phyloP scores from a whole-genome alignment of 768 basidiomycete genomes.

The Cyclocybe cylindracea region DNA sequence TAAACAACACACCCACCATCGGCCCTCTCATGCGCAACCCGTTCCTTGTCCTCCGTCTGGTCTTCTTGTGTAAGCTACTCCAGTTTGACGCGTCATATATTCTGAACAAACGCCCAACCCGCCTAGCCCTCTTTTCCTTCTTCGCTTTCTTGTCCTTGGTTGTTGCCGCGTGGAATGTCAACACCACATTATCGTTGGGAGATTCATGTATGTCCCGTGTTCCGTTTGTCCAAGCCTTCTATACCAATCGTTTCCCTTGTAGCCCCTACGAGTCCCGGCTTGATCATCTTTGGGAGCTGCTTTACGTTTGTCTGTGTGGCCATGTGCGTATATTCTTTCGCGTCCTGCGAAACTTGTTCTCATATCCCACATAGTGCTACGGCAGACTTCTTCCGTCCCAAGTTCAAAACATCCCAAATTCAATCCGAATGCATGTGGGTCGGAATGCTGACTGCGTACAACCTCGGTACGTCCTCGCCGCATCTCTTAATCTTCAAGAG shows the following conservation, averaged over 20 bases:
- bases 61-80: too few relatives aligned
- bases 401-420: slow-evolving; percentile 41
- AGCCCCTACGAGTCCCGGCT: slow-evolving; percentile 50
- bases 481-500: background rate
- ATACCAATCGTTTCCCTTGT: slow-evolving; percentile 2
- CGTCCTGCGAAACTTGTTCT: background rate
- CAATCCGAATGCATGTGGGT: slow-evolving; percentile 61
- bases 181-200: slow-evolving; percentile 33
- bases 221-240: background rate
- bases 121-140: slow-evolving; percentile 48
- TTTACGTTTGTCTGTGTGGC: slow-evolving; percentile 29
- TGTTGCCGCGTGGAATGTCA: slow-evolving; percentile 62
- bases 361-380: slow-evolving; percentile 28
- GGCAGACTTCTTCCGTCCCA: slow-evolving; percentile 35
- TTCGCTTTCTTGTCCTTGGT: slow-evolving; percentile 52
- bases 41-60: background rate
- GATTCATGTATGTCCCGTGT: slow-evolving; percentile 34
- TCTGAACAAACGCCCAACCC: slow-evolving; percentile 4
- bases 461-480: slow-evolving; percentile 48
- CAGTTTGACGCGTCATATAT: background rate
- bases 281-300: slow-evolving; percentile 50
- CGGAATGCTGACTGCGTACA: slow-evolving; percentile 44
- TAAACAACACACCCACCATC: background rate
- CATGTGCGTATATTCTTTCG: background rate
- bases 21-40: background rate